Evolutionary conservation across 306 rosid genomes (phyloP), one percentile per base, ranked within the genome.

Genomic region (Vigna reflexopilosa): DNA sequence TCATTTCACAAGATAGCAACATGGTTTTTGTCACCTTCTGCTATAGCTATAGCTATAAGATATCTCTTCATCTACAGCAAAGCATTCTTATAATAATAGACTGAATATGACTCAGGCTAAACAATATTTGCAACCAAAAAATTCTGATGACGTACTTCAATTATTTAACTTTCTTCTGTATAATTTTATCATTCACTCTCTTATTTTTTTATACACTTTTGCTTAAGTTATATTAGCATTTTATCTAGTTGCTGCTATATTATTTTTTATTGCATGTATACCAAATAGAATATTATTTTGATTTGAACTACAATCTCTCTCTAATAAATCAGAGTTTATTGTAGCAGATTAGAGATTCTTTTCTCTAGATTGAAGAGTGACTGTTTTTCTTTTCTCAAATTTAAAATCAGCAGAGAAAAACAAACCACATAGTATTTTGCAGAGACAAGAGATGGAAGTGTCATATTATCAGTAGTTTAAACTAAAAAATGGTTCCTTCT

Each of bases 321-420:
- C 65, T 58, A 5, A 58, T 17, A 45, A 63, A 40, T 47, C 61
- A 64, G 51, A 72, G 15, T 36, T 80, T 57, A 58, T 38, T 81
- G 57, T 49, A 50, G 16, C 59, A 51, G 51, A 69, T 54, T 52
- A 9, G 8, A 81, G 73, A 81, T 81, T 81, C 85, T 44, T 32
- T 75, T 75, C 64, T 47, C 48, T 38, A 19, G 78, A 45, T 44
- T 64, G 62, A 49, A 55, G 38, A 64, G 47, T 78, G 54, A 28
- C 30, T 38, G 40, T 0, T 59, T 48, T 28, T 40, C 28, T 59
- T 72, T 59, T 65, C 58, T n/a, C 44, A 19, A 73, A 66, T 61
- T 72, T 45, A 32, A 73, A 74, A 81, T 6, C n/a, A 28, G 1
- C 42, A 69, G 26, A 69, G n/a, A 44, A 77, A 70, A 63, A 51